Base-by-base conservation (phyloP, 495 filamentous ascomycete genomes). In the Podospora sp. region DNA sequence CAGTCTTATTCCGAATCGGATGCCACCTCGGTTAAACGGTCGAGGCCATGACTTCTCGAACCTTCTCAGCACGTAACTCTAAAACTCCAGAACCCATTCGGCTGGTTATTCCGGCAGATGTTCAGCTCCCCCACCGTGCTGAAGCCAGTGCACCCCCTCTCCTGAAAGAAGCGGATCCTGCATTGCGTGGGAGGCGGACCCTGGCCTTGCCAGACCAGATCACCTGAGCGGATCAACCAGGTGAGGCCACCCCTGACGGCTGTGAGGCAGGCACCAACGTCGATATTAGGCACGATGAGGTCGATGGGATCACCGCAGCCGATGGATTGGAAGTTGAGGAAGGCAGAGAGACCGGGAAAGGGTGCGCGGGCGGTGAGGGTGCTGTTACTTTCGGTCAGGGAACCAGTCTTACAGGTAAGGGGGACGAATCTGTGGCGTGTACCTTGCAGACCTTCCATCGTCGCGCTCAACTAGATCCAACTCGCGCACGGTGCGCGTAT, bases 271-370 rank as follows among this genome's bases (percentile, higher is more conserved):
- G 52, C n/a, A 12, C 52, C 52, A 1, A 12, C 14, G 14, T 56
- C 22, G 52, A 56, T 26, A n/a, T 56, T 56, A 6, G 52, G 52
- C 52, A 56, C n/a, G 25, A 56, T 56, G 20, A 56, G 52, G 25
- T 56, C 52, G 25, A 56, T 26, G n/a, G 52, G 52, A n/a, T 22
- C 20, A n/a, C 21, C 52, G n/a, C 52, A 56, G 14, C 52, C 52
- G n/a, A 56, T 56, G 52, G 52, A 56, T 22, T 56, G 52, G 52
- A 56, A 56, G 52, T 56, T 56, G 52, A 56, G 52, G 8, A 56
- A 56, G 52, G 52, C 52, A 2, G 52, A 56, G 52, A 56, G 52
- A 12, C 52, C 52, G 21, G 52, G 8, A 26, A 56, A 22, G 14
- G 52, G 52, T 4, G 52, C 52, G 9, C 52, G 52, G 25, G 52